Conservation (phyloP, 805 yeast genomes). For the Candida silvicultrix region DNA sequence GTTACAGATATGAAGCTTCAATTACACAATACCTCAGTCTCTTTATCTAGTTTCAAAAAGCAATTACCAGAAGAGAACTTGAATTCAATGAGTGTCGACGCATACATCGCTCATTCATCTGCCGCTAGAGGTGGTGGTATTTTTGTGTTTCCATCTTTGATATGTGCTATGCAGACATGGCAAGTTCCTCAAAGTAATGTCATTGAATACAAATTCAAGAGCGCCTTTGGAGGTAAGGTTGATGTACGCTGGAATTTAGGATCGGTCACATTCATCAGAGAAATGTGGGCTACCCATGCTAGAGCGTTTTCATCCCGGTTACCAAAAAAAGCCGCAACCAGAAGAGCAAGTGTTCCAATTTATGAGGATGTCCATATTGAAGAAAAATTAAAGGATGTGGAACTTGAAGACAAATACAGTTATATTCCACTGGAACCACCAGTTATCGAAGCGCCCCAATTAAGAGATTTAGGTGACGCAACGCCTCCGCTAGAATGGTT, state of each 20-base stretch:
- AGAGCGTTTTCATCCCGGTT: slow-evolving; percentile 62
- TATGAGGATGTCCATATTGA: slow-evolving; percentile 29
- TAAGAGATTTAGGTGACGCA: slow-evolving; percentile 90
- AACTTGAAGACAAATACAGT: slow-evolving; percentile 38
- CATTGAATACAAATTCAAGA: slow-evolving; percentile 62
- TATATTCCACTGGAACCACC: slow-evolving; percentile 72
- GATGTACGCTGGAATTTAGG: slow-evolving; percentile 94
- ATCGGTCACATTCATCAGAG: slow-evolving; percentile 80
- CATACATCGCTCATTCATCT: slow-evolving; percentile 48
- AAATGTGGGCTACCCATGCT: slow-evolving; percentile 86
- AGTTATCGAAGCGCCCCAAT: slow-evolving; percentile 79
- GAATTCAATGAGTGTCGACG: slow-evolving; percentile 39
- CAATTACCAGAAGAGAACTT: slow-evolving; percentile 46
- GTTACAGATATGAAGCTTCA: slow-evolving; percentile 52
- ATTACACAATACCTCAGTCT: slow-evolving; percentile 56
- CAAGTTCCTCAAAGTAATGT: slow-evolving; percentile 45
- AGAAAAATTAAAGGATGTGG: slow-evolving; percentile 40
- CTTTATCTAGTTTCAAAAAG: slow-evolving; percentile 54
- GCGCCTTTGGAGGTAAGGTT: slow-evolving; percentile 83
- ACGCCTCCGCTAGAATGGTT: slow-evolving; percentile 99
- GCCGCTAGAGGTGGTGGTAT: slow-evolving; percentile 75
- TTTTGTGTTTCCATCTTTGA: slow-evolving; percentile 70
- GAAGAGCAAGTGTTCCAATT: slow-evolving; percentile 13
- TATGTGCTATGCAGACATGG: slow-evolving; percentile 69
- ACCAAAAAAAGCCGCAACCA: slow-evolving; percentile 22